phyloP scores from a whole-genome alignment of 2,329 filamentous ascomycete genomes.

The Stachybotrys echinatus region DNA sequence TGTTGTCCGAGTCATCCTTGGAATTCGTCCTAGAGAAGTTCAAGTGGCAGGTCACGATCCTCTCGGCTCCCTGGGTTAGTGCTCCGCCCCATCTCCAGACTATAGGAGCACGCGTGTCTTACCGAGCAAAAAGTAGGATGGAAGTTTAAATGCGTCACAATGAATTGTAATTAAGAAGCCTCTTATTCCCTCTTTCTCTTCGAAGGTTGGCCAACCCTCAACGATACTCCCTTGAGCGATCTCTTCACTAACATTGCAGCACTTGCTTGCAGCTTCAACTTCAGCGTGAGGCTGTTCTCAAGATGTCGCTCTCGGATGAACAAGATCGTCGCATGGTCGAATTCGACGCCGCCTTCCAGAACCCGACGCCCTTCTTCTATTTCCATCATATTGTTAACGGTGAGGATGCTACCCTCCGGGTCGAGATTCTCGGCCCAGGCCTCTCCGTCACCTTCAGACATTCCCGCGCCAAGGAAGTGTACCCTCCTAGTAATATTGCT shows the following conservation, averaged over 20 bases:
- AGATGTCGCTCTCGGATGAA: slow-evolving; percentile 8
- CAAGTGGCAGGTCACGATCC: too few relatives aligned
- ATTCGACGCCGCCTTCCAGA: slow-evolving; percentile 16
- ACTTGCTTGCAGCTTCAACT: neutral
- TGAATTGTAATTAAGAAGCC: too few relatives aligned
- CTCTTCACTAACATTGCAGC: neutral
- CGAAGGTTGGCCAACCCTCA: neutral
- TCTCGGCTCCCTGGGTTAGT: neutral
- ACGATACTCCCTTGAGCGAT: neutral
- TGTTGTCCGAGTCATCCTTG: neutral
- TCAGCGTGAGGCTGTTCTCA: neutral
- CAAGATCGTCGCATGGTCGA: slow-evolving; percentile 4
- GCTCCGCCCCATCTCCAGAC: neutral
- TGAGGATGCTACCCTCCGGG: slow-evolving; percentile 13
- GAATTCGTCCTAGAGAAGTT: too few relatives aligned
- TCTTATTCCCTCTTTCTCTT: neutral
- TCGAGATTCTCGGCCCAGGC: slow-evolving; percentile 26
- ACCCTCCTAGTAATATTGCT: slow-evolving; percentile 2
- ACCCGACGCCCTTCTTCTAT: slow-evolving; percentile 14
- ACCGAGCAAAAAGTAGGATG: too few relatives aligned
- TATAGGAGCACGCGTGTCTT: neutral
- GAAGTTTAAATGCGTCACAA: too few relatives aligned
- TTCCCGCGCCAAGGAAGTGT: slow-evolving; percentile 9
- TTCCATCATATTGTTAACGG: slow-evolving; percentile 25
- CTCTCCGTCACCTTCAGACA: slow-evolving; percentile 23